phyloP scores from a whole-genome alignment of 192 early-diverging fungal species.

The Umbelopsis sp. region DNA sequence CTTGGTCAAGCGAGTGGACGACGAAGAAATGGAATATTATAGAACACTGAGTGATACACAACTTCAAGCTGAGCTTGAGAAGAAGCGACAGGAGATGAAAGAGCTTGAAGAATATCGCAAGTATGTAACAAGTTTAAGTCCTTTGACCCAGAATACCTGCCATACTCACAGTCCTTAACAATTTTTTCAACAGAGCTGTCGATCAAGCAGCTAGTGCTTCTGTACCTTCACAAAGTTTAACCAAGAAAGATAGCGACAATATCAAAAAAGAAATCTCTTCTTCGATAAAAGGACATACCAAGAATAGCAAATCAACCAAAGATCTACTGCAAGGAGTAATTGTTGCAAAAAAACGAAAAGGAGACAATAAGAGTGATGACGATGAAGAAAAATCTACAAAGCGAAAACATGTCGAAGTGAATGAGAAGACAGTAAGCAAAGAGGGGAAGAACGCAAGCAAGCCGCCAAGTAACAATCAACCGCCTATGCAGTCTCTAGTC shows the following conservation, averaged over 20 bases:
- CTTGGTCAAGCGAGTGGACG: slow-evolving; percentile 65
- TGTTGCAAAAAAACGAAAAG: slow-evolving; percentile 10
- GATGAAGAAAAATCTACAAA: slow-evolving; percentile 10
- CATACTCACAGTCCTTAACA: neutral
- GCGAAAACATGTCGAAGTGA: neutral
- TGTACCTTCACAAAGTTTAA: neutral
- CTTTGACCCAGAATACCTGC: neutral
- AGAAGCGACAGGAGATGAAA: slow-evolving; percentile 42
- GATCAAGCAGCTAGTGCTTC: neutral
- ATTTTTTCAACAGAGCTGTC: slow-evolving; percentile 1
- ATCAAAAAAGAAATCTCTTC: neutral
- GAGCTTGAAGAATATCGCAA: slow-evolving; percentile 51
- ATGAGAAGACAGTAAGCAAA: slow-evolving; percentile 15
- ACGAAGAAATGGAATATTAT: slow-evolving; percentile 72
- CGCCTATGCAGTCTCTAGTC: slow-evolving; percentile 12
- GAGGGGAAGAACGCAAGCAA: neutral
- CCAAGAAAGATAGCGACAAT: neutral
- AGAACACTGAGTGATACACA: slow-evolving; percentile 56
- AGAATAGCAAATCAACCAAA: neutral
- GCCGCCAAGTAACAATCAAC: neutral
- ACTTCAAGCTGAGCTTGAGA: slow-evolving; percentile 41
- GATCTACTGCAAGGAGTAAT: slow-evolving; percentile 12
- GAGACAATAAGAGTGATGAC: neutral
- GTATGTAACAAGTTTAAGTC: slow-evolving; percentile 31
- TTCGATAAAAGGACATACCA: neutral